Evolutionary conservation across 2,329 filamentous ascomycete species (phyloP), one percentile per base, ranked within the genome.

Genomic region (Geosmithia flava): DNA sequence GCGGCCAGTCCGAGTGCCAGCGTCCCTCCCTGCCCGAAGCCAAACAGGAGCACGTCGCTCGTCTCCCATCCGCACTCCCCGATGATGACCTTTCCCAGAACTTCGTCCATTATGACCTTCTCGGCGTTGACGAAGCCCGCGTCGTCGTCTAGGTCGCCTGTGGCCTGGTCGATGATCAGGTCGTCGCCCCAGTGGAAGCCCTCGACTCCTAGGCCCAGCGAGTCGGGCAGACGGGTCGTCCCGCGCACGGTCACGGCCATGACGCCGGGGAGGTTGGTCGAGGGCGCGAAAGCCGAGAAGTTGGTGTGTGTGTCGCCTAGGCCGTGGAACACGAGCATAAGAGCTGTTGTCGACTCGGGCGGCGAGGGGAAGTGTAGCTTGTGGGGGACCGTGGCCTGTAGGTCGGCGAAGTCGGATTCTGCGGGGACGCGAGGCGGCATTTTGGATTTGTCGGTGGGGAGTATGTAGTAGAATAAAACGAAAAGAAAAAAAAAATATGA

Each of bases 271-370:
- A 95, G 77, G 51, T 75, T 71, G 51, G 95, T 67, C 54, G 78
- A 80, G 49, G 71, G 70, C 19, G 81, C 86, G 52, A 95, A 84
- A 43, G 68, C 67, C 51, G 78, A 74, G 62, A 93, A 94, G 37
- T 85, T 72, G 3, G 62, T 58, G 51, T 87, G 76, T 33, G 76
- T 80, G 66, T 95, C 89, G 52, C 89, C 89, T 13, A 95, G 76
- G 53, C 88, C 88, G 64, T 95, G 89, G 50, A 95, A 79, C 47
- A 95, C 76, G 59, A 95, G 68, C 52, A 95, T 78, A 55, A 94
- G 73, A 56, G 90, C 83, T 42, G 81, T 85, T 10, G 83, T 78
- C 13, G 76, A 75, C 51, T 84, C 78, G 39, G 75, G 67, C 20
- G 75, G 72, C 27, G 68, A 62, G 42, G 74, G 74, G 58, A 69